These are phyloP conservation scores for Fusarium mexicanum DNA, from an alignment of 2,329 filamentous ascomycete species.

Conservation along the genomic window DNA sequence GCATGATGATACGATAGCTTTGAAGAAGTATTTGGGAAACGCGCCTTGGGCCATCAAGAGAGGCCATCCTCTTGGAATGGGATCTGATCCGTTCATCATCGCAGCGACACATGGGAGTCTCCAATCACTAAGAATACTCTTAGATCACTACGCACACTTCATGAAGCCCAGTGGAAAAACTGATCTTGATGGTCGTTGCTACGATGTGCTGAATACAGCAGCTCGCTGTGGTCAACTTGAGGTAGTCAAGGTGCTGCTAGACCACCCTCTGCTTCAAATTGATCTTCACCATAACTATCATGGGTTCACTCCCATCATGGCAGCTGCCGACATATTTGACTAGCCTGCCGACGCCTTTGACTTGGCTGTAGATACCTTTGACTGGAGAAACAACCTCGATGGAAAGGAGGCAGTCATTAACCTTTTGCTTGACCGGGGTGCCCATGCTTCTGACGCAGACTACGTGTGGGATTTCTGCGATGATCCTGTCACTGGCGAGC, in stretches of 20 bases:
- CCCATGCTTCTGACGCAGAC: neutral
- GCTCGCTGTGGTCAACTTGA: rapidly evolving
- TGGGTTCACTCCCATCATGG: rapidly evolving
- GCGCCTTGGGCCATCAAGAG: neutral
- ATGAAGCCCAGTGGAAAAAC: neutral
- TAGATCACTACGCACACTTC: neutral
- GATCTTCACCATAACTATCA: neutral
- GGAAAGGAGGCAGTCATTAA: neutral
- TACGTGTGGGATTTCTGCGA: too few relatives aligned
- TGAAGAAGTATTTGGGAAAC: too few relatives aligned
- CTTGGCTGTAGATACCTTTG: too few relatives aligned
- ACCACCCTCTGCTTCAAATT: neutral
- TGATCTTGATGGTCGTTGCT: neutral
- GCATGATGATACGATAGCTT: too few relatives aligned
- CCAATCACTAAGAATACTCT: rapidly evolving
- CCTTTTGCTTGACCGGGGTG: neutral
- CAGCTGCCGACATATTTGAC: neutral
- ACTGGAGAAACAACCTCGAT: too few relatives aligned
- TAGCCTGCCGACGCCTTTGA: too few relatives aligned
- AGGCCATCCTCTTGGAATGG: neutral
- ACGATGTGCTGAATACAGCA: neutral
- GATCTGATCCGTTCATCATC: neutral
- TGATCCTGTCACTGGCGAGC: too few relatives aligned
- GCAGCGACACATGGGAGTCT: neutral
- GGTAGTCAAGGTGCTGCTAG: neutral